Conservation (phyloP, 495 filamentous ascomycete genomes). For the Talaromyces nanjingensis region DNA sequence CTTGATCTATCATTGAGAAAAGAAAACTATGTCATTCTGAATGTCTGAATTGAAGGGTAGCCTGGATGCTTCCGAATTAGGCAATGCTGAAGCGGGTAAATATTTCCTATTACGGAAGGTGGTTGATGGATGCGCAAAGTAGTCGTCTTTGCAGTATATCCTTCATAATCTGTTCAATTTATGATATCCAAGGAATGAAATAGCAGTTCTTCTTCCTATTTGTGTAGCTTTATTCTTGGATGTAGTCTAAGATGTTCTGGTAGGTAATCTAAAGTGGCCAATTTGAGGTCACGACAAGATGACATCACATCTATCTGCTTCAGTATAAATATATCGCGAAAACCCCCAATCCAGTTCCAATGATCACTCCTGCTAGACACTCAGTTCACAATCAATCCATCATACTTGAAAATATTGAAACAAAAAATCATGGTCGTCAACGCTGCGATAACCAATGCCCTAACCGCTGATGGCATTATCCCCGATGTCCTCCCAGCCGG, state of each 20-base stretch:
- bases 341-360: background rate
- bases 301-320: background rate
- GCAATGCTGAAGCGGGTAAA: background rate
- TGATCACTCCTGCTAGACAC: background rate
- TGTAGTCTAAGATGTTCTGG: background rate
- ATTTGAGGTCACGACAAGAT: background rate
- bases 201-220: too few relatives aligned
- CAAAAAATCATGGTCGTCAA: background rate
- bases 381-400: background rate
- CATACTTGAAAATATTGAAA: background rate
- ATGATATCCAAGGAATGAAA: too few relatives aligned
- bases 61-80: background rate
- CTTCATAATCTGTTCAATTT: background rate
- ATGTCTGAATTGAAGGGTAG: too few relatives aligned
- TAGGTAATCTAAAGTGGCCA: background rate
- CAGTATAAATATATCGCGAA: background rate
- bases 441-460: constrained; percentile 10
- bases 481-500: constrained; percentile 7
- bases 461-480: constrained; percentile 7
- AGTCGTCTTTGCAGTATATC: background rate
- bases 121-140: background rate
- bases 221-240: background rate
- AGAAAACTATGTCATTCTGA: too few relatives aligned
- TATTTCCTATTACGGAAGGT: background rate
- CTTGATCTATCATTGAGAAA: too few relatives aligned